Percentiles rank a stretch among this genome's conserved stretches.
These are phyloP conservation scores for Podospora pseudoanserina DNA, from an alignment of 495 filamentous ascomycete species.

Conservation along the genomic window DNA sequence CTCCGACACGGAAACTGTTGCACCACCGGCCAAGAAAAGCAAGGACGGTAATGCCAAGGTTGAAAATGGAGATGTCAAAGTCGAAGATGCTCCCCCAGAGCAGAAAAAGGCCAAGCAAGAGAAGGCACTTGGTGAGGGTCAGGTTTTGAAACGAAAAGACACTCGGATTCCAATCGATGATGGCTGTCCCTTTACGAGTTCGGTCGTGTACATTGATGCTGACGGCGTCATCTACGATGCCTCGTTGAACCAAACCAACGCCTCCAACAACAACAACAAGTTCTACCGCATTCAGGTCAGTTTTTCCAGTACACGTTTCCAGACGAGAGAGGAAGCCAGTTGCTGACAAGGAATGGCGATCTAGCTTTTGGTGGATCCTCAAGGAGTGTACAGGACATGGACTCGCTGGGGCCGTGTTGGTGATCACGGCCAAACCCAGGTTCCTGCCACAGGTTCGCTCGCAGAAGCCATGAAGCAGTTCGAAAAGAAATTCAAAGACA, in stretches of 20 bases:
- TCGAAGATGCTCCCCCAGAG: conserved; percentile 18
- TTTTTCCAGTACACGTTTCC: not conserved
- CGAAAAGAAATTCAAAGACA: conserved; percentile 73
- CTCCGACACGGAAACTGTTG: conserved; percentile 12
- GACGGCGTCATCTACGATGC: conserved; percentile 63
- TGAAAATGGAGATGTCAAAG: conserved; percentile 18
- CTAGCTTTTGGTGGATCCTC: conserved; percentile 36
- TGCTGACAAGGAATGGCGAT: not conserved
- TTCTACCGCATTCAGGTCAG: conserved; percentile 64
- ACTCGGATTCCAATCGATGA: conserved; percentile 50
- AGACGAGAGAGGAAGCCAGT: not conserved
- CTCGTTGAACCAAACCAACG: conserved; percentile 58
- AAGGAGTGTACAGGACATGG: conserved; percentile 50
- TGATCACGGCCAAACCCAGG: conserved; percentile 58
- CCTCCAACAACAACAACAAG: conserved; percentile 64
- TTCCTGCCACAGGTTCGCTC: conserved; percentile 43
- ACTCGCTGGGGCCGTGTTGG: conserved; percentile 80
- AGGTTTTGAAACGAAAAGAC: conserved; percentile 44
- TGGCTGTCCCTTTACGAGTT: conserved; percentile 27
- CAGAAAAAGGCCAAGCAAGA: conserved; percentile 23
- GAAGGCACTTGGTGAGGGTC: conserved; percentile 35
- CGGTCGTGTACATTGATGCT: conserved; percentile 61
- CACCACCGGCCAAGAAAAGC: conserved; percentile 23
- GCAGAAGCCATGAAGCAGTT: conserved; percentile 52
- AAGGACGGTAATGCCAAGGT: conserved; percentile 25